Percentiles rank a stretch among this genome's conserved stretches.
Evolutionary conservation across 2,329 filamentous ascomycete species (phyloP).

Genomic region (Diaporthe vexans): DNA sequence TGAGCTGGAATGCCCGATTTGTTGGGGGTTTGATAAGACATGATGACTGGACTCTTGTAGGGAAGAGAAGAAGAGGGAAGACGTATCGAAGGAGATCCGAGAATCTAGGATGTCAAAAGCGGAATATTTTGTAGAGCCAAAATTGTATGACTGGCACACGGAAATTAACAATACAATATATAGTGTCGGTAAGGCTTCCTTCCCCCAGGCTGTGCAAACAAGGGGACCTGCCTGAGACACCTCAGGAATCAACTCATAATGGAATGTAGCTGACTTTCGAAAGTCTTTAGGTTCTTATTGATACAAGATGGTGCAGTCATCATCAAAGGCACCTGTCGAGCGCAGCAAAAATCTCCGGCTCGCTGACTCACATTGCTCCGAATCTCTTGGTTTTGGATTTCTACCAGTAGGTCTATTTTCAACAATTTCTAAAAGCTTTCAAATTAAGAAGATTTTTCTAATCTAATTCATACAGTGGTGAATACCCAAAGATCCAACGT

Average conservation of each 20-base stretch:
- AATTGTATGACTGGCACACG: background rate
- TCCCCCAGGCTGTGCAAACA: constrained; percentile 7
- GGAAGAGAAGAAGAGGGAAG: background rate
- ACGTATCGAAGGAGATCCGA: background rate
- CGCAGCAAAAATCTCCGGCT: background rate
- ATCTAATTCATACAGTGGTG: background rate
- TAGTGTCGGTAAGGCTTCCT: background rate
- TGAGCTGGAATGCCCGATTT: background rate
- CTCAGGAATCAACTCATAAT: background rate
- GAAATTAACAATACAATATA: constrained; percentile 1
- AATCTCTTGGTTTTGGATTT: background rate
- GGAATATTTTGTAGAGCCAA: background rate
- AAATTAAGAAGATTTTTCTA: background rate
- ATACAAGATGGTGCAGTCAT: background rate
- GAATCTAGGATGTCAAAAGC: background rate
- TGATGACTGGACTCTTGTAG: constrained; percentile 15
- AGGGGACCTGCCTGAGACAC: background rate
- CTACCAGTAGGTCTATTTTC: background rate
- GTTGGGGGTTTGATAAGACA: constrained; percentile 11
- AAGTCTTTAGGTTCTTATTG: background rate
- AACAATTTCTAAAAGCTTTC: background rate
- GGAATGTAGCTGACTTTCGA: background rate
- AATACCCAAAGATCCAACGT: too few species aligned
- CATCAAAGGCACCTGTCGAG: background rate
- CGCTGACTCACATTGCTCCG: background rate